Evolutionary conservation across 768 basidiomycete species (phyloP).

Genomic region (Leccinum ochraceum): DNA sequence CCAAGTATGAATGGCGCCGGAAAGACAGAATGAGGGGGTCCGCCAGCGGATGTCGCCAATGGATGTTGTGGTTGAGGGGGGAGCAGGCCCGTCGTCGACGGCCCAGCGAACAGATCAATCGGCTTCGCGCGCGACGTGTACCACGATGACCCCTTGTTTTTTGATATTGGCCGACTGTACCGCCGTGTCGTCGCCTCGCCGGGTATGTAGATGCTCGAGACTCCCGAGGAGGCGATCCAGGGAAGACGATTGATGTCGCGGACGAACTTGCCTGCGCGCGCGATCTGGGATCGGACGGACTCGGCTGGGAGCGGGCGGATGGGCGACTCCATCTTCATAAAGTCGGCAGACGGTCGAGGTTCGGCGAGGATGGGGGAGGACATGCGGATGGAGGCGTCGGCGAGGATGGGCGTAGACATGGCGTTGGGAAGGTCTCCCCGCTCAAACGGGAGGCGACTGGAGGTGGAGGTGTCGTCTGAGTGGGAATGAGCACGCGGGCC

Average conservation of each 20-base stretch:
- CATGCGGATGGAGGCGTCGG: slow-evolving; percentile 24
- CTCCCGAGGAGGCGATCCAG: slow-evolving; percentile 47
- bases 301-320: slow-evolving; percentile 41
- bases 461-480: slow-evolving; percentile 23
- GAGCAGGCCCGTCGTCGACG: slow-evolving; percentile 33
- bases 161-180: slow-evolving; percentile 30
- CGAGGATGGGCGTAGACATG: slow-evolving; percentile 33
- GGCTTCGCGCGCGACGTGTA: slow-evolving; percentile 30
- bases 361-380: slow-evolving; percentile 43
- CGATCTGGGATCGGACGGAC: slow-evolving; percentile 37
- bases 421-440: slow-evolving; percentile 27
- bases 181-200: slow-evolving; percentile 34
- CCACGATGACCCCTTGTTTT: slow-evolving; percentile 31
- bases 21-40: slow-evolving; percentile 6
- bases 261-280: slow-evolving; percentile 38
- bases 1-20: slow-evolving; percentile 34
- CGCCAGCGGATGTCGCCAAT: not conserved
- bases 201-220: slow-evolving; percentile 50
- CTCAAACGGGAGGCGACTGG: slow-evolving; percentile 28
- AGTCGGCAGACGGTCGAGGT: slow-evolving; percentile 45
- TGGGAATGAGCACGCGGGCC: slow-evolving; percentile 20
- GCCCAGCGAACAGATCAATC: slow-evolving; percentile 34
- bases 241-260: slow-evolving; percentile 43
- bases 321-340: slow-evolving; percentile 49
- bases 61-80: slow-evolving; percentile 16